Percentiles rank a stretch among this genome's conserved stretches.
Conservation (phyloP, 129 eudicot genomes). For the Centaurea solstitialis region DNA sequence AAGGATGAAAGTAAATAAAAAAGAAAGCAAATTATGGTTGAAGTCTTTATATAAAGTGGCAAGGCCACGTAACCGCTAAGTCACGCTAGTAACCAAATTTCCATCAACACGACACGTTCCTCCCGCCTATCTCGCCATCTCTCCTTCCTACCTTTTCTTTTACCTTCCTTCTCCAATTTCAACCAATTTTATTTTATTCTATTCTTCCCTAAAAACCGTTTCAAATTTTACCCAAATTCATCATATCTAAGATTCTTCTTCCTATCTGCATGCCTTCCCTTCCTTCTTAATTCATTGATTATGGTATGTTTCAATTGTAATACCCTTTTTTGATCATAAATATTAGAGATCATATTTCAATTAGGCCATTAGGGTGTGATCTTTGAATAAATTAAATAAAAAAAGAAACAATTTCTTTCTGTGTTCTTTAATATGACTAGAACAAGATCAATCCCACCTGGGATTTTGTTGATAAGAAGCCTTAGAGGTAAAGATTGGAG, state of each 20-base stretch:
- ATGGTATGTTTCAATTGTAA: not conserved
- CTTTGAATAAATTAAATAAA: too few relatives aligned
- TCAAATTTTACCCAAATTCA: not conserved
- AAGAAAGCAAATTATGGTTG: not conserved
- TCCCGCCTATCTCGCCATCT: conserved; percentile 19
- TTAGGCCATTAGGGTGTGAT: conserved; percentile 12
- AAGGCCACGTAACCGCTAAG: not conserved
- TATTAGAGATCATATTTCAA: not conserved
- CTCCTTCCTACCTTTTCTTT: too few relatives aligned
- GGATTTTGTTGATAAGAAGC: conserved; percentile 48
- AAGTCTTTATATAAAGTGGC: not conserved
- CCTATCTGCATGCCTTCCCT: not conserved
- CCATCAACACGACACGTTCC: conserved; percentile 14
- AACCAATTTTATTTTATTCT: not conserved
- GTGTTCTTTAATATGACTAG: not conserved
- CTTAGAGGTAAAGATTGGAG: conserved; percentile 76
- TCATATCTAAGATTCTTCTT: not conserved
- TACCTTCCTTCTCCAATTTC: not conserved
- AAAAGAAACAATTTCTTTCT: too few relatives aligned
- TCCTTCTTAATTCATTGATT: not conserved
- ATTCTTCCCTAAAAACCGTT: too few relatives aligned
- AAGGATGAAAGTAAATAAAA: too few relatives aligned
- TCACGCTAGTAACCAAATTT: not conserved
- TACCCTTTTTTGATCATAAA: not conserved
- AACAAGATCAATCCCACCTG: conserved; percentile 57